Evolutionary conservation across 768 basidiomycete species (phyloP).

Genomic region (Xerocomus potaroensis): DNA sequence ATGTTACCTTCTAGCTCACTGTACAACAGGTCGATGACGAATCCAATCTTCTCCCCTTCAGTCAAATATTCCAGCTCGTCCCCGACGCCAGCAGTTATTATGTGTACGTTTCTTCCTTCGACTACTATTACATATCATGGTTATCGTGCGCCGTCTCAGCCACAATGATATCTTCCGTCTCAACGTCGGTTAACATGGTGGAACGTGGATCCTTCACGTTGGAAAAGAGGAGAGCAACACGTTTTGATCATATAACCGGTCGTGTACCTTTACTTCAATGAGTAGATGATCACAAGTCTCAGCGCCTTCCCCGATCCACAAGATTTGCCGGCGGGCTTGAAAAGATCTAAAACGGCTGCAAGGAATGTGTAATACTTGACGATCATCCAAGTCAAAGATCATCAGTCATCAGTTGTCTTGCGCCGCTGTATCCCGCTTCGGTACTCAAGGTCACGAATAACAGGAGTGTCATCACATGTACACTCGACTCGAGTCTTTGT

Average conservation of each 20-base stretch:
- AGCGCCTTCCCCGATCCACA: background rate
- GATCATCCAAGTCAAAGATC: no score
- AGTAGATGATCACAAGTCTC: conserved; percentile 5
- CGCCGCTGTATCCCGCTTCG: no score
- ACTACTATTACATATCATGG: conserved; percentile 1
- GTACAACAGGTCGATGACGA: conserved; percentile 71
- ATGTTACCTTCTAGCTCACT: conserved; percentile 1
- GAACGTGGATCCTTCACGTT: background rate
- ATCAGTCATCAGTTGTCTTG: no score
- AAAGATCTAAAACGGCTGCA: no score
- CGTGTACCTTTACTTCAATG: conserved; percentile 13
- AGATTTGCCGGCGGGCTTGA: no score
- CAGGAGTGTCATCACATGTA: no score
- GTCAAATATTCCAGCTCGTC: conserved; percentile 90
- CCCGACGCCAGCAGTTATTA: conserved; percentile 73
- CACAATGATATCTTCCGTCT: conserved; percentile 92
- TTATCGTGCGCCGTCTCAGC: conserved; percentile 34
- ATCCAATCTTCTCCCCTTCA: conserved; percentile 79
- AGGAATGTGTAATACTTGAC: no score
- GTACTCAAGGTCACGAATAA: no score
- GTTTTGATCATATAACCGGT: conserved; percentile 12
- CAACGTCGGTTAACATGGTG: conserved; percentile 51
- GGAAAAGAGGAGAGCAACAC: conserved; percentile 13
- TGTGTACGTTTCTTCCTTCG: conserved; percentile 54
- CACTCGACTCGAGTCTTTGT: no score